Evolutionary conservation across 1,284 basidiomycete species (phyloP), one percentile per base, ranked within the genome.

Genomic region (Trichosporon asahii): DNA sequence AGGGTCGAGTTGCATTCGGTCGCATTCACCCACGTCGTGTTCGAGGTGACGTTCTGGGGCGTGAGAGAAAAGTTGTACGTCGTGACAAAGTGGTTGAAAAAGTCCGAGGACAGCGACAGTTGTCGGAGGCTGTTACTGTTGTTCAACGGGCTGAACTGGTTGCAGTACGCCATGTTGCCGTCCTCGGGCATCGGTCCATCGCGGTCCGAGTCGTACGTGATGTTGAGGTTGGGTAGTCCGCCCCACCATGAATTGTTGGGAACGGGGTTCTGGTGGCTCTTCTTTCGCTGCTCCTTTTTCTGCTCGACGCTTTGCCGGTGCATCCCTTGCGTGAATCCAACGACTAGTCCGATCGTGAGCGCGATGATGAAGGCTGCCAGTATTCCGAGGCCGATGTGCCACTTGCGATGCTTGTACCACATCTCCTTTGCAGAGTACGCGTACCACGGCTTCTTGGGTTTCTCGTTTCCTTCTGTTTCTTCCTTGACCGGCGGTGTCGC

Each of bases 131-230:
- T 64, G 18, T 78, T 77, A 3, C 70, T 66, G 33, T 70, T 57
- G 72, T 79, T 79, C 66, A 79, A 69, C 8, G 76, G 70, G 1
- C 67, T 40, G 55, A 80, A 81, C 9, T 67, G 31, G 73, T 82
- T 81, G 72, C 82, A 83, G 9, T 68, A 23, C 0, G 76, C 75
- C 15, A 79, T 57, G 7, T 66, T 73, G 35, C 82, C 83, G 29
- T 82, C 81, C n/a, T 65, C 60, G 0, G 72, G 33, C 23, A 67
- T 70, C 0, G 83, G 82, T 0, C 78, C 80, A 68, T 84, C 82
- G 66, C 79, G 74, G 27, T 66, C 53, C 3, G 73, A 66, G 11
- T 68, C 70, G 70, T 80, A 82, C 2, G 78, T 79, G 40, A 82
- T 68, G 66, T 79, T 79, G 33, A 76, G 73, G 23, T 72, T 61